Base-by-base conservation (phyloP, 768 basidiomycete genomes). In the Podaxis carcinomalis region DNA sequence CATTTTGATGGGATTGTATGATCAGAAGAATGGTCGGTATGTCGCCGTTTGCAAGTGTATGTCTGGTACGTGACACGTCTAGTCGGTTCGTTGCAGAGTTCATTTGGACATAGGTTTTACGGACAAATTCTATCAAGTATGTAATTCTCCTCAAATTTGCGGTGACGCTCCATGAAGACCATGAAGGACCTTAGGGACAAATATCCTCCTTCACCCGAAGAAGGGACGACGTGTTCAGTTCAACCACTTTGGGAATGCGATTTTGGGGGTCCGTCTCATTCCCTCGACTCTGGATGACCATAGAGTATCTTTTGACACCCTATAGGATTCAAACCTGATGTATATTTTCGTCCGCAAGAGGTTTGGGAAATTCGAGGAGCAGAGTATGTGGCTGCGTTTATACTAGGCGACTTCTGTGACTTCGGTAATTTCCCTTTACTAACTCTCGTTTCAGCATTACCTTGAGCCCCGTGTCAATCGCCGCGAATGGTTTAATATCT, bases 281-380 rank as follows among this genome's bases (percentile, higher is more conserved):
- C 35, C 4, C 51, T 27, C 9, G 13, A 57, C 59, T 10, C 28
- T 61, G 9, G 32, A n/a, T 14, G 13, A 23, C 36, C 28, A 51
- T 40, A 59, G 6, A 61, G 46, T 55, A 19, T 59, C 3, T 50
- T 62, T 36, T 53, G 35, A 36, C 14, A 35, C 51, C 53, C 14
- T 40, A 25, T 25, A 89, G 88, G 84, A 2, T 83, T 86, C 62
- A 79, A 66, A 56, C 88, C 89, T 2, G 78, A 85, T 58, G 81
- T 89, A 39, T 91, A 86, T 70, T 89, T 91, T 68, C 80, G 78
- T 64, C 89, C 90, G 19, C 75, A 75, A 59, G 85, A 90, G 69
- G 91, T 94, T 14, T 97, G 95, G 95, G 94, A 97, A 75, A 90
- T 96, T 60, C 82, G 85, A 27, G 87, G 88, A 40, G 88, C 89